These are phyloP conservation scores for Pestalotiopsis sp. DNA, from an alignment of 2,329 filamentous ascomycete species.

Conservation along the genomic window DNA sequence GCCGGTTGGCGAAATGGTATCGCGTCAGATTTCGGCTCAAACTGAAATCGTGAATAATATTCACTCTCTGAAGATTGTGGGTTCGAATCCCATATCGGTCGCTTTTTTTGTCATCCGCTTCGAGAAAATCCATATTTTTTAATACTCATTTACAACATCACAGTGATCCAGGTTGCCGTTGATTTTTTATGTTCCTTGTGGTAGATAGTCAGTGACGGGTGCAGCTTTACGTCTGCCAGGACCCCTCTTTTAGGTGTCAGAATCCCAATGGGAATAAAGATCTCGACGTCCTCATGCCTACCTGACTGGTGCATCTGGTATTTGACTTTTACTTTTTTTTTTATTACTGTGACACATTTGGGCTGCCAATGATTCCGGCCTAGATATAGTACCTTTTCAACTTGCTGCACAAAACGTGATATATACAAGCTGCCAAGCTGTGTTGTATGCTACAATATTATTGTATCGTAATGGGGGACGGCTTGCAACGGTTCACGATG, in stretches of 20 bases:
- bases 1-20: slow-evolving; percentile 34
- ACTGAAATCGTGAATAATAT: slow-evolving; percentile 10
- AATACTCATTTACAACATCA: too few species aligned
- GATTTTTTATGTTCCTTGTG: too few species aligned
- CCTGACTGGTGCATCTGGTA: neutral
- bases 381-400: neutral
- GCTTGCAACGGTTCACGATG: slow-evolving; percentile 12
- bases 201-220: too few species aligned
- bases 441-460: neutral
- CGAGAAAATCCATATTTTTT: too few species aligned
- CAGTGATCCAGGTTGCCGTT: too few species aligned
- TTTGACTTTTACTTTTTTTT: too few species aligned
- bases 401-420: neutral
- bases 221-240: too few species aligned
- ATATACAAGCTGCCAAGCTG: neutral
- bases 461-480: neutral
- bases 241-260: too few species aligned
- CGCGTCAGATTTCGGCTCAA: slow-evolving; percentile 35
- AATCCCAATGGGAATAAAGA: too few species aligned
- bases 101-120: slow-evolving; percentile 10
- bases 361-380: too few species aligned
- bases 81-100: slow-evolving; percentile 35
- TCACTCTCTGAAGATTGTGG: slow-evolving; percentile 33
- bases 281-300: too few species aligned
- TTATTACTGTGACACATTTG: too few species aligned